These are phyloP conservation scores for Leucogyrophana mollusca DNA, from an alignment of 768 basidiomycete species.

Conservation along the genomic window DNA sequence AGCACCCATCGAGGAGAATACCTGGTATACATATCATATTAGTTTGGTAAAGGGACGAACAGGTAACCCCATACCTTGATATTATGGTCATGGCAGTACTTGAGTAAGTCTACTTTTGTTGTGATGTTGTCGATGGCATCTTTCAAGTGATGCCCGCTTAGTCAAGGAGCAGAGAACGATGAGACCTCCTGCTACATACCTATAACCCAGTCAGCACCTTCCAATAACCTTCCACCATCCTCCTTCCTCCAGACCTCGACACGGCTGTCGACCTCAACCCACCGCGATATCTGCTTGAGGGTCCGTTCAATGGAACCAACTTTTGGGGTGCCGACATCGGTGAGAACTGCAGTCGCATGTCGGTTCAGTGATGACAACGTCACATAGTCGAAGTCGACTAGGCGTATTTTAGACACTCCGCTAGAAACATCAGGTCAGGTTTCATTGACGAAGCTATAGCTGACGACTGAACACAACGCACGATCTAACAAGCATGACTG, in stretches of 20 bases:
- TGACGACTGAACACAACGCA: slow-evolving; percentile 39
- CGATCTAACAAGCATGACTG: slow-evolving; percentile 91
- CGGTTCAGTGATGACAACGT: slow-evolving; percentile 93
- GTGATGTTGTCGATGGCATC: slow-evolving; percentile 98
- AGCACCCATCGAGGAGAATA: slow-evolving; percentile 97
- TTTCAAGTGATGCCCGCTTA: slow-evolving; percentile 20
- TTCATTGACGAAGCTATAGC: too few species aligned
- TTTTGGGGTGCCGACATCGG: slow-evolving; percentile 93
- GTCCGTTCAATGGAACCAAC: slow-evolving; percentile 73
- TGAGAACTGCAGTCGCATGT: slow-evolving; percentile 85
- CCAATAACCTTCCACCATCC: slow-evolving; percentile 68
- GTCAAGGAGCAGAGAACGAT: slow-evolving; percentile 3
- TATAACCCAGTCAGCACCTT: slow-evolving; percentile 92
- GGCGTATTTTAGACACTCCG: slow-evolving; percentile 71
- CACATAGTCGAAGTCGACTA: slow-evolving; percentile 96
- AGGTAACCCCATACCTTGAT: slow-evolving; percentile 61
- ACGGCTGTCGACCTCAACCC: slow-evolving; percentile 82
- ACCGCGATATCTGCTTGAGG: slow-evolving; percentile 73
- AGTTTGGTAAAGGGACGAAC: not conserved
- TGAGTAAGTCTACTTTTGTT: slow-evolving; percentile 92
- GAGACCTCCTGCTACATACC: slow-evolving; percentile 42
- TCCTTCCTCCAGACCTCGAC: slow-evolving; percentile 88
- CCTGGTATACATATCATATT: slow-evolving; percentile 37
- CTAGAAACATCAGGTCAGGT: slow-evolving; percentile 39
- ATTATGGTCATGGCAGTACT: slow-evolving; percentile 76